A percentile compares a stretch with the other conserved stretches of the same genome.
These are phyloP conservation scores for Thermothielavioides terrestris DNA, from an alignment of 495 filamentous ascomycete species.

Conservation along the genomic window DNA sequence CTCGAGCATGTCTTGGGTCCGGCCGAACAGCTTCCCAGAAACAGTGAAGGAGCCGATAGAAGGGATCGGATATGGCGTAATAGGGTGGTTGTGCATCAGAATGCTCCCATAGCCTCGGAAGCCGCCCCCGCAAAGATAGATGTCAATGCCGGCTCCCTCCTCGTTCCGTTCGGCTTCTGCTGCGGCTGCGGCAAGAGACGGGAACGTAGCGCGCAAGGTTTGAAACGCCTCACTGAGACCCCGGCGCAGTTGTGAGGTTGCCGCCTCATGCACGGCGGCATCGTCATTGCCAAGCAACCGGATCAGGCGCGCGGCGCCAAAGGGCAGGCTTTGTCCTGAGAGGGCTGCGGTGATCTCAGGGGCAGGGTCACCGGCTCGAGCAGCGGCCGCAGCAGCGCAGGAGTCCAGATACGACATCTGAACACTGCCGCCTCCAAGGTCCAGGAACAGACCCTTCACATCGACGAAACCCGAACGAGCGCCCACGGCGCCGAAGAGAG, in stretches of 20 bases:
- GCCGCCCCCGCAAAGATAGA: slow-evolving; percentile 85
- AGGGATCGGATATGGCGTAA: slow-evolving; percentile 73
- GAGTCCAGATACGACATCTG: slow-evolving; percentile 81
- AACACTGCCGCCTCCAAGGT: slow-evolving; percentile 83
- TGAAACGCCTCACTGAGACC: slow-evolving; percentile 58
- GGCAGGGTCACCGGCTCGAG: slow-evolving; percentile 37
- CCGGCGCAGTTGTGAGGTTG: slow-evolving; percentile 49
- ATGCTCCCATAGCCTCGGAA: slow-evolving; percentile 88
- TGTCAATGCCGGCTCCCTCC: slow-evolving; percentile 48
- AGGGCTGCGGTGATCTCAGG: slow-evolving; percentile 42
- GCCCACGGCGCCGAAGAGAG: slow-evolving; percentile 71
- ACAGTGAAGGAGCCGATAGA: slow-evolving; percentile 76
- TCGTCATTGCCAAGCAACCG: slow-evolving; percentile 44
- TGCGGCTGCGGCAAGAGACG: slow-evolving; percentile 40
- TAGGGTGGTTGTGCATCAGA: slow-evolving; percentile 58
- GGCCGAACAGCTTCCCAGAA: slow-evolving; percentile 49
- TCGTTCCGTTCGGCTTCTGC: slow-evolving; percentile 37
- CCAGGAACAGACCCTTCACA: slow-evolving; percentile 63
- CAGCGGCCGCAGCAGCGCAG: slow-evolving; percentile 27
- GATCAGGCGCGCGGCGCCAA: slow-evolving; percentile 76
- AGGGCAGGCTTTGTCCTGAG: slow-evolving; percentile 56
- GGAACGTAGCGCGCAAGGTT: slow-evolving; percentile 48
- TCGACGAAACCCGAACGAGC: slow-evolving; percentile 64
- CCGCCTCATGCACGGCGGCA: slow-evolving; percentile 34
- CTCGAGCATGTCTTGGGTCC: slow-evolving; percentile 50